A percentile compares a stretch with the other conserved stretches of the same genome.
Conservation (phyloP, 768 basidiomycete genomes). For the Leccinum pellstonianum region DNA sequence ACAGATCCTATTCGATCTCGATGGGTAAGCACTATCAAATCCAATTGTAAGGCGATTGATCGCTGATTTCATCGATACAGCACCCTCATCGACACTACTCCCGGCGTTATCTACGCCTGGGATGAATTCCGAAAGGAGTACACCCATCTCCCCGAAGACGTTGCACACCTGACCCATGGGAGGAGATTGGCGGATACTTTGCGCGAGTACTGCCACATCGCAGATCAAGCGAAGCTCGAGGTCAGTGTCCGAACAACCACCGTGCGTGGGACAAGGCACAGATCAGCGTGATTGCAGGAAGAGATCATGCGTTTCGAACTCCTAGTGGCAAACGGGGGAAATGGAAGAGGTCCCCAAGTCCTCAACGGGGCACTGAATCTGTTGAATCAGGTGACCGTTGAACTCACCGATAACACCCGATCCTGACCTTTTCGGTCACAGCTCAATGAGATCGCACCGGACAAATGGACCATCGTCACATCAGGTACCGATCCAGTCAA, state of each 20-base stretch:
- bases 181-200: slow-evolving; percentile 75
- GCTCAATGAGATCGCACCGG: slow-evolving; percentile 27
- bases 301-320: slow-evolving; percentile 79
- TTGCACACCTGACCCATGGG: slow-evolving; percentile 69
- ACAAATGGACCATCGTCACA: slow-evolving; percentile 80
- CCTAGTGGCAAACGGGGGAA: slow-evolving; percentile 57
- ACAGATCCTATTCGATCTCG: slow-evolving; percentile 69
- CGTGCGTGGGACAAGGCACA: background rate
- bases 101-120: slow-evolving; percentile 81
- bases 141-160: slow-evolving; percentile 44
- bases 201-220: slow-evolving; percentile 62
- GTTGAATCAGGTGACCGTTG: slow-evolving; percentile 46
- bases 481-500: slow-evolving; percentile 45
- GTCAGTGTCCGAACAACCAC: slow-evolving; percentile 37
- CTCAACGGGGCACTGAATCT: slow-evolving; percentile 66
- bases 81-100: slow-evolving; percentile 79
- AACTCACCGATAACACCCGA: background rate
- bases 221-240: slow-evolving; percentile 53
- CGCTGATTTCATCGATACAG: slow-evolving; percentile 34
- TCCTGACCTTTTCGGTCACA: slow-evolving; percentile 5
- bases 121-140: slow-evolving; percentile 65
- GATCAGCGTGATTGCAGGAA: slow-evolving; percentile 35
- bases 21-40: slow-evolving; percentile 46
- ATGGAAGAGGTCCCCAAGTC: slow-evolving; percentile 46
- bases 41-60: background rate